A percentile compares a stretch with the other conserved stretches of the same genome.
Evolutionary conservation across 495 filamentous ascomycete species (phyloP).

Genomic region (Bryoglossum gracile): DNA sequence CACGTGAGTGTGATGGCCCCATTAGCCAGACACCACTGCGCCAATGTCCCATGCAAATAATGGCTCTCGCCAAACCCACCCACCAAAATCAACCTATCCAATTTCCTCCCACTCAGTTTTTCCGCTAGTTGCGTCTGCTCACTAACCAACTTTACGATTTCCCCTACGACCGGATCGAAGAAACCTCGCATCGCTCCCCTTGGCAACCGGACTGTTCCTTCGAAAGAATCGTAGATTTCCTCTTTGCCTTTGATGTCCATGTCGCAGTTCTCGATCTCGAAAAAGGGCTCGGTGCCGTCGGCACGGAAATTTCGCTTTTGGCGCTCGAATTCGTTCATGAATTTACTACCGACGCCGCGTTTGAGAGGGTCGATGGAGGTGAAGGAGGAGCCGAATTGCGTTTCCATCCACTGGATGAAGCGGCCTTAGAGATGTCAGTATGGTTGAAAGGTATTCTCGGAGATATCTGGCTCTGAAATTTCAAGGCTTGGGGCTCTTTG

Average conservation of each 20-base stretch:
- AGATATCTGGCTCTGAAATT: no score
- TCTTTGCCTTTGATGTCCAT: not conserved
- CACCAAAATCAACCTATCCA: constrained; percentile 28
- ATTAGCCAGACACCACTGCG: constrained; percentile 19
- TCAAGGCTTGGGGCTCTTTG: no score
- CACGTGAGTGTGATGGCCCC: not conserved
- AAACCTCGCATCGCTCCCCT: constrained; percentile 22
- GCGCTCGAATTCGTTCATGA: constrained; percentile 27
- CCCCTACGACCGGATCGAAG: constrained; percentile 26
- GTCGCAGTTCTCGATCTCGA: not conserved
- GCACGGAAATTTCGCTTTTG: not conserved
- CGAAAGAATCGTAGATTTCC: not conserved
- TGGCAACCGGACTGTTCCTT: not conserved
- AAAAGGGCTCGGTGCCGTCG: not conserved
- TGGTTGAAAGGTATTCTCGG: no score
- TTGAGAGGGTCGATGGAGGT: constrained; percentile 12
- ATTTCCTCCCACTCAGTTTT: not conserved
- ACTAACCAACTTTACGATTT: constrained; percentile 22
- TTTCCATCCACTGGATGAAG: constrained; percentile 21
- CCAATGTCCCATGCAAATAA: constrained; percentile 21
- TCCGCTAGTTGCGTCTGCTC: constrained; percentile 18
- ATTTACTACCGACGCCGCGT: constrained; percentile 23
- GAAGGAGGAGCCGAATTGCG: constrained; percentile 24
- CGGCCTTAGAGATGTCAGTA: no score
- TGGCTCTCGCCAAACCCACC: constrained; percentile 29